phyloP scores from a whole-genome alignment of 2,329 filamentous ascomycete species.

The Ceratocystis cubensis region DNA sequence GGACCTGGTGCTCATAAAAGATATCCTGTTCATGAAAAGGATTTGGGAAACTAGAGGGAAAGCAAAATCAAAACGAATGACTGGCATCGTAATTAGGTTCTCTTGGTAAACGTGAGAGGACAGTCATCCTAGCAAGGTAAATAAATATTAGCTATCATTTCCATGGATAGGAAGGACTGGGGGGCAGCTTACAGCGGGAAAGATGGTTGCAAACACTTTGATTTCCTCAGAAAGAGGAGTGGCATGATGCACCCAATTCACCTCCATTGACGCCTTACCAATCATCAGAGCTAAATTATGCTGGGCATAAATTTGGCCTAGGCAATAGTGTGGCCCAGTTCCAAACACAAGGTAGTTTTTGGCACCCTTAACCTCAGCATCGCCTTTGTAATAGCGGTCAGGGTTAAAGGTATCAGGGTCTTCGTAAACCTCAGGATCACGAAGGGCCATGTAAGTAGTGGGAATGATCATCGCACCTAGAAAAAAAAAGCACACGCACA shows the following conservation, averaged over 20 bases:
- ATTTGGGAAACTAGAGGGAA: neutral
- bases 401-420: constrained; percentile 83
- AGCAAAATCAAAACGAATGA: neutral
- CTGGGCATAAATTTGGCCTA: constrained; percentile 85
- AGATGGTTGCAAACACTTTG: constrained; percentile 96
- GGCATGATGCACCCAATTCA: constrained; percentile 83
- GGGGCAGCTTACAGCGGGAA: constrained; percentile 63
- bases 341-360: constrained; percentile 98
- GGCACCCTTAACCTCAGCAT: constrained; percentile 68
- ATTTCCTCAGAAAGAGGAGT: constrained; percentile 84
- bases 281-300: constrained; percentile 80
- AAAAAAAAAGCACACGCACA: neutral
- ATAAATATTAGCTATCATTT: constrained; percentile 24
- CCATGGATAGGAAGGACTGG: constrained; percentile 7
- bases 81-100: constrained; percentile 8
- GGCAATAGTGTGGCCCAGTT: constrained; percentile 89
- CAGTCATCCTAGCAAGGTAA: constrained; percentile 56
- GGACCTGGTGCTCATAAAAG: no score
- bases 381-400: constrained; percentile 79
- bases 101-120: constrained; percentile 56
- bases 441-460: constrained; percentile 77
- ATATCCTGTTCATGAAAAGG: neutral
- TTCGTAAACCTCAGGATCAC: constrained; percentile 83
- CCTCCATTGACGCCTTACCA: constrained; percentile 72
- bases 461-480: constrained; percentile 83